Base-by-base conservation (phyloP, 257 asterid genomes). In the Cruciata laevipes region DNA sequence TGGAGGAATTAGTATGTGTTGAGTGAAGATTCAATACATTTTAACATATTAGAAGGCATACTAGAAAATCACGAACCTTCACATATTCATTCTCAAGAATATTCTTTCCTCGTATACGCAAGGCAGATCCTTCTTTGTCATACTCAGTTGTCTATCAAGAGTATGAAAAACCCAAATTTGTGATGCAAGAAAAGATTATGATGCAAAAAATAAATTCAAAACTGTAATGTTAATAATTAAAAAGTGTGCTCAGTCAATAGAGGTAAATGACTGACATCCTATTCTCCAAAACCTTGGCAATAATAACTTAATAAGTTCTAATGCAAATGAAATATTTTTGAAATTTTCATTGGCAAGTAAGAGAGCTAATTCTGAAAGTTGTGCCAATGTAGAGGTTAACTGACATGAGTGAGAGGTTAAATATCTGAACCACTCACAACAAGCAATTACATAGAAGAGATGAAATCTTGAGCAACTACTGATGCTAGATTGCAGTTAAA, bases 51-150 rank as follows among this genome's bases (percentile, higher is more conserved):
- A 61, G 73, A 30, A 61, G 24, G 55, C 55, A 5, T 75, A 63
- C 67, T 52, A 56, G 62, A 74, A 35, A 31, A 51, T 37, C 32
- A 73, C 87, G 31, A 61, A 94, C 98, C 96, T 90, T 88, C 52
- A 94, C 99, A 74, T 94, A 87, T 69, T 94, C 98, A 71, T 94
- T 94, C 84, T 88, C 95, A 78, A 89, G 78, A 61, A 87, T 71
- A 81, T 94, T 94, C 83, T 87, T 94, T 76, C 99, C 99, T 12
- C 98, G 91, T 77, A 90, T 77, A 65, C 99, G 96, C 69, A 93
- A 83, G 42, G 87, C 95, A 71, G 88, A 83, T 44, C 96, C 97
- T 83, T 93, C 99, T 81, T 90, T 88, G 81, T 93, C 99, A 84
- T 88, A 93, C 76, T 90, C 97, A 23, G 84, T 74, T 69, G 89